Base-by-base conservation (phyloP, 495 filamentous ascomycete genomes). In the Talaromyces proteolyticus region DNA sequence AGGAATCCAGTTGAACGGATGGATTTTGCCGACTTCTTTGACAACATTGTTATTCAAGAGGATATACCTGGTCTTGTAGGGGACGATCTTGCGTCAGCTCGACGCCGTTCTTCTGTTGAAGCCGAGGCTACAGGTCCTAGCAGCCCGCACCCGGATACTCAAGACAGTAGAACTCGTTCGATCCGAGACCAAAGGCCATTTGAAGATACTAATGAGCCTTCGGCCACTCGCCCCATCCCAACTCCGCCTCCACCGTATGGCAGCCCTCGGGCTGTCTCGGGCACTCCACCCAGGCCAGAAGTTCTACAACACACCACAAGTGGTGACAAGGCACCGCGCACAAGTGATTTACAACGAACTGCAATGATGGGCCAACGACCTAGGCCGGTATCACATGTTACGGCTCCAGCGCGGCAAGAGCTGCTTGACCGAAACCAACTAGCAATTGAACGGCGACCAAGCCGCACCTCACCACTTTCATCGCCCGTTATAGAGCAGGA, bases 11-110 rank as follows among this genome's bases (percentile, higher is more conserved):
- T 86, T 2, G 89, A 95, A 55, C 76, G 93, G 36, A 79, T 95
- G 67, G 84, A 77, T 38, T 97, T 95, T 54, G 76, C 85, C 10
- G 77, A 85, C 26, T 92, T 95, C 58, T 96, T 97, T 64, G 69
- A 70, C 16, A 78, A 87, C 57, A 62, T 74, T 46, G 84, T 95
- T 26, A 80, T 97, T 45, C 80, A 76, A 19, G 83, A 80, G 26
- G 79, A 83, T 1, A 97, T 97, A 53, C 93, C 93, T 3, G 89
- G 85, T 11, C 70, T 96, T 20, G 78, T 89, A 11, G 84, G 78
- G 19, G 88, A 95, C 53, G 91, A 95, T 63, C 51, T 77, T 29
- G 78, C 83, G 17, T 38, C 56, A 44, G 26, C 54, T 22, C 44
- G 40, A 14, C 61, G 58, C 19, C 61, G 49, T 49, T 37, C 56